Evolutionary conservation across 2,329 filamentous ascomycete genomes (phyloP).

Genomic region (Clathrospora elynae): DNA sequence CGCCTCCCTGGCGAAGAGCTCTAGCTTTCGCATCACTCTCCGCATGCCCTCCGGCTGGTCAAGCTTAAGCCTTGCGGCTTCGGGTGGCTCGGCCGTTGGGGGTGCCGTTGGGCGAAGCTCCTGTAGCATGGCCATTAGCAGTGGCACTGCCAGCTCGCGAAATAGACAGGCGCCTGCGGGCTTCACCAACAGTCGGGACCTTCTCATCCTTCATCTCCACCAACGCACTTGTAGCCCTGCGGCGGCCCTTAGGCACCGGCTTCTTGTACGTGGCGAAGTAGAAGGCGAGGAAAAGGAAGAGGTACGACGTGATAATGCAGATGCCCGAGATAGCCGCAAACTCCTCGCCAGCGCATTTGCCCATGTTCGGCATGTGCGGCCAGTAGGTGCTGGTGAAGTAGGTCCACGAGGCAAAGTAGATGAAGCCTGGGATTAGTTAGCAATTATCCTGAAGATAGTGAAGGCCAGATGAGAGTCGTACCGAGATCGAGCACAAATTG

Average conservation of each 20-base stretch:
- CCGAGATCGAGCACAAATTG: conserved; percentile 97
- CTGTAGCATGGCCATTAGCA: conserved; percentile 49
- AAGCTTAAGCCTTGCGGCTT: conserved; percentile 71
- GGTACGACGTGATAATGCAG: conserved; percentile 89
- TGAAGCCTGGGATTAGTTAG: conserved; percentile 69
- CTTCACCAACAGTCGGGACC: conserved; percentile 60
- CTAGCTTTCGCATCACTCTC: conserved; percentile 1
- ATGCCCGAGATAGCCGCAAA: conserved; percentile 94
- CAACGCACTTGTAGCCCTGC: conserved; percentile 80
- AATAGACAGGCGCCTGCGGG: conserved; percentile 54
- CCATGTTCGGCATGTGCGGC: conserved; percentile 78
- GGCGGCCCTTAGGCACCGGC: conserved; percentile 72
- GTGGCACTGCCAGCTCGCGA: conserved; percentile 49
- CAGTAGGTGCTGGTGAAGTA: conserved; percentile 96
- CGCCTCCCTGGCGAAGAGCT: neutral
- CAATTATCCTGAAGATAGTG: conserved; percentile 5
- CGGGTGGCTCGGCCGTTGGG: conserved; percentile 66
- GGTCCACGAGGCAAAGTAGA: conserved; percentile 99
- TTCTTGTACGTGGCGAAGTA: conserved; percentile 97
- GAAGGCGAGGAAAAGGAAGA: conserved; percentile 98
- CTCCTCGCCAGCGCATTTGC: conserved; percentile 91
- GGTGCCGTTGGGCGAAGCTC: conserved; percentile 52
- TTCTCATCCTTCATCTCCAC: conserved; percentile 82
- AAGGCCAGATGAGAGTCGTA: conserved; percentile 53
- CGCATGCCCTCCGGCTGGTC: conserved; percentile 1